Conservation (phyloP, 768 basidiomycete genomes). For the Suillus weaverae region DNA sequence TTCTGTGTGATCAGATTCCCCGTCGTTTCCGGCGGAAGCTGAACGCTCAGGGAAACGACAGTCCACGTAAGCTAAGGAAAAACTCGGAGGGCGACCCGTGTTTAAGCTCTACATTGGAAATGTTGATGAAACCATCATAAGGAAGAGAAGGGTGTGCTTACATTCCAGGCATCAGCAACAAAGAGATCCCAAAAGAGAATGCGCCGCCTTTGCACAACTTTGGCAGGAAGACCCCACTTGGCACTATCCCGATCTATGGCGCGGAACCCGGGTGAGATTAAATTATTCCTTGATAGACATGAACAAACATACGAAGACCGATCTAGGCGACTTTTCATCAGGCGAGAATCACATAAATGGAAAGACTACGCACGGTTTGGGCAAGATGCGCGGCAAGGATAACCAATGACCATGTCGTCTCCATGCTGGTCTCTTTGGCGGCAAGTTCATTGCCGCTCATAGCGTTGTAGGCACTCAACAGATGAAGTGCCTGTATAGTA, state of each 20-base stretch:
- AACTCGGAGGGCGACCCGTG: constrained; percentile 70
- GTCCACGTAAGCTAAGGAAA: constrained; percentile 66
- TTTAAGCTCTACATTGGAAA: constrained; percentile 52
- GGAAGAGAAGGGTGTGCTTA: constrained; percentile 27
- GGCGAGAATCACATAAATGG: constrained; percentile 10
- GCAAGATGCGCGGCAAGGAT: constrained; percentile 65
- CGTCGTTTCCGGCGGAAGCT: constrained; percentile 8
- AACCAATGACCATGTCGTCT: constrained; percentile 67
- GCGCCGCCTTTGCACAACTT: constrained; percentile 64
- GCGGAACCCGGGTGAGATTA: constrained; percentile 12
- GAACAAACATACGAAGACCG: constrained; percentile 59
- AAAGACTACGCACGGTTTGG: constrained; percentile 50
- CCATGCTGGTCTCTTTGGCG: constrained; percentile 65
- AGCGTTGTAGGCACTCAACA: constrained; percentile 68
- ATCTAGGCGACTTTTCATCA: constrained; percentile 41
- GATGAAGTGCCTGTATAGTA: constrained; percentile 68
- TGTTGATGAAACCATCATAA: constrained; percentile 12
- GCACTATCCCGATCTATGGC: constrained; percentile 59
- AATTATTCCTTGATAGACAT: constrained; percentile 11
- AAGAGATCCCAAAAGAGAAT: constrained; percentile 80
- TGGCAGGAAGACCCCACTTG: constrained; percentile 60
- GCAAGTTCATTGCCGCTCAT: constrained; percentile 64
- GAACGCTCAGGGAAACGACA: constrained; percentile 53
- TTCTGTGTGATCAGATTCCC: constrained; percentile 23
- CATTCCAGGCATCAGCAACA: constrained; percentile 69